Evolutionary conservation across 257 asterid genomes (phyloP).

Genomic region (Verbena officinalis): DNA sequence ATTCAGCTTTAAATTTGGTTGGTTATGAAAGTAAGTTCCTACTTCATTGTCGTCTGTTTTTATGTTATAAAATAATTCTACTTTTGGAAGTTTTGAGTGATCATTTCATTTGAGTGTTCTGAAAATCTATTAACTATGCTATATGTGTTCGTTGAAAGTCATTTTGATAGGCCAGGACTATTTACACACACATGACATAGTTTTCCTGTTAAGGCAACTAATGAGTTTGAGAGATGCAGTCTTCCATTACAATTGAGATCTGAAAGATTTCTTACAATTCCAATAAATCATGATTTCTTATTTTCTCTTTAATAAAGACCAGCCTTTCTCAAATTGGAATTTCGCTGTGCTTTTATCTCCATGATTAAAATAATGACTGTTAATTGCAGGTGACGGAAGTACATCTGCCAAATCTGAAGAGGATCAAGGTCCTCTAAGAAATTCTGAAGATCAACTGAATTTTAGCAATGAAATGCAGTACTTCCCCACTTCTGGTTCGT

Average conservation of each 20-base stretch:
- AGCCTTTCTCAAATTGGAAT: neutral
- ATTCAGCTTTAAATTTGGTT: slow-evolving; percentile 56
- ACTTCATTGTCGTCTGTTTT: slow-evolving; percentile 7
- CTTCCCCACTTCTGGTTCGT: slow-evolving; percentile 53
- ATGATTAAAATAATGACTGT: slow-evolving; percentile 24
- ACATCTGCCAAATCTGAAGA: slow-evolving; percentile 48
- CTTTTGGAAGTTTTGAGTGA: slow-evolving; percentile 15
- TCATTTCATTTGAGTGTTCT: slow-evolving; percentile 22
- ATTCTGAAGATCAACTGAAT: slow-evolving; percentile 24
- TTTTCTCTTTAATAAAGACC: neutral
- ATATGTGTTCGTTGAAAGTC: slow-evolving; percentile 2
- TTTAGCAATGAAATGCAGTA: slow-evolving; percentile 32
- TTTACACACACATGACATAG: slow-evolving; percentile 18
- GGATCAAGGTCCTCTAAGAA: slow-evolving; percentile 33
- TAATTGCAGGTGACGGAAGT: slow-evolving; percentile 59
- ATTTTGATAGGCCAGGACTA: neutral
- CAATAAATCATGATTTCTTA: neutral
- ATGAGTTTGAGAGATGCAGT: neutral
- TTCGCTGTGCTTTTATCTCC: slow-evolving; percentile 1
- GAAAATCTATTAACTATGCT: neutral
- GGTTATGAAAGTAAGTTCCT: slow-evolving; percentile 71
- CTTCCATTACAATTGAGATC: neutral
- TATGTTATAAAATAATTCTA: neutral
- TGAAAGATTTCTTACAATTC: neutral
- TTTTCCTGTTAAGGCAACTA: neutral